Evolutionary conservation across 2,329 filamentous ascomycete genomes (phyloP), one percentile per base, ranked within the genome.

Genomic region (Bimuria novae-zelandiae): DNA sequence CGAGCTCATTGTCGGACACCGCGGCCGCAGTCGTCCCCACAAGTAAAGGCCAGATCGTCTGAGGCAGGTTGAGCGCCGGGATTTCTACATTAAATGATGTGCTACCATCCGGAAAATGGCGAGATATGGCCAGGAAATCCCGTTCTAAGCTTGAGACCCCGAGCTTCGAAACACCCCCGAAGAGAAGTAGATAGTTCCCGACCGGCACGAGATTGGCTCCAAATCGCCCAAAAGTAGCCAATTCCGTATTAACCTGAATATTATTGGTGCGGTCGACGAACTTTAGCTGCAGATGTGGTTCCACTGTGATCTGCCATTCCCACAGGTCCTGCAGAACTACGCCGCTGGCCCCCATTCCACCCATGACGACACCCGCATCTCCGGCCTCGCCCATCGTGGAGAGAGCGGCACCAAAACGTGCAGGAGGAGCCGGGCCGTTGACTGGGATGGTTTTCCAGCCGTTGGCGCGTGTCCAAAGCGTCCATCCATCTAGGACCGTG

Each of bases 271-370:
- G 65, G 47, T 72, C 61, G 32, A 45, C 60, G 52, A 71, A 70
- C 42, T 46, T 59, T 40, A 73, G 53, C 54, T 57, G 61, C 37
- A 60, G 53, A 58, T 55, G 54, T 57, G 62, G 60, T 59, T 73
- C 63, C 37, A 71, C 64, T n/a, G 72, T 57, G 36, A 74, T 65
- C 39, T 73, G 76, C 89, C 90, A 95, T 44, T 77, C 75, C 77
- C 88, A 87, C 12, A 86, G 77, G 52, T 87, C 83, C 36, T 81
- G 76, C 17, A 84, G 74, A 12, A 95, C 77, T 7, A 80, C 77
- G 3, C 88, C 89, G 67, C 87, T 80, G 33, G 75, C 74, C 19
- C 80, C 78, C 65, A 95, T 87, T 0, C 92, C 92, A 16, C 92
- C 92, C 16, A 84, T 77, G 1, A 94, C 62, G 1, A 93, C 70